Base-by-base conservation (phyloP, 768 basidiomycete species). In the Amanita jacksonii region DNA sequence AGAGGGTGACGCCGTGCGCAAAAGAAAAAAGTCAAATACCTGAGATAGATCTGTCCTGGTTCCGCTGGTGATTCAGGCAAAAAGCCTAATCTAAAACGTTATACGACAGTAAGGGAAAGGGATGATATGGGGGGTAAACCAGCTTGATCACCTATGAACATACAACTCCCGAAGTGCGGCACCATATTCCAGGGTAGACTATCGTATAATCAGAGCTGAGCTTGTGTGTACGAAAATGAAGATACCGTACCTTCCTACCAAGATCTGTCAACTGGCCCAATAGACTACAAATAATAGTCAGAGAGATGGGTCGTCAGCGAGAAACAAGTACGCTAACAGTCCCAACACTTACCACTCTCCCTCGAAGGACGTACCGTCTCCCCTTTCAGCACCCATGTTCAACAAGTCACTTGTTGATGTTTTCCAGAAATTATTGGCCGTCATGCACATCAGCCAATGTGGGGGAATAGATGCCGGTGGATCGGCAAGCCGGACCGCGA, bases 191-290 rank as follows among this genome's bases (percentile, higher is more conserved):
- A 70, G 77, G 1, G 84, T 85, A 5, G 82, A 77, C 82, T 85
- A 49, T 8, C 31, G 8, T 7, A 20, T 27, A 38, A 16, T 20
- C 22, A 52, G 36, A 16, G 35, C 18, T 19, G 27, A 23, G 15
- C 16, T 27, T 34, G 41, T 16, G n/a, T n/a, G 9, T 23, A 30
- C 10, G 9, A 18, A 7, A 8, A 43, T 19, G 28, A 34, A 42
- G 25, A 24, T 22, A 10, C 48, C 61, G 4, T 58, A 81, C 81
- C 67, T 78, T 67, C 54, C 79, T 68, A 27, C 85, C 85, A 3
- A 81, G 48, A 53, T 87, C 81, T 6, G 81, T 82, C 44, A 85
- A 57, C 53, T 83, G 81, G 22, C 85, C 85, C 15, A 86, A 61
- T 41, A 87, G 61, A 57, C 85, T 85, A 27, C 10, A n/a, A n/a